Evolutionary conservation across 805 yeast genomes (phyloP).

Genomic region (Saturnispora dispora): DNA sequence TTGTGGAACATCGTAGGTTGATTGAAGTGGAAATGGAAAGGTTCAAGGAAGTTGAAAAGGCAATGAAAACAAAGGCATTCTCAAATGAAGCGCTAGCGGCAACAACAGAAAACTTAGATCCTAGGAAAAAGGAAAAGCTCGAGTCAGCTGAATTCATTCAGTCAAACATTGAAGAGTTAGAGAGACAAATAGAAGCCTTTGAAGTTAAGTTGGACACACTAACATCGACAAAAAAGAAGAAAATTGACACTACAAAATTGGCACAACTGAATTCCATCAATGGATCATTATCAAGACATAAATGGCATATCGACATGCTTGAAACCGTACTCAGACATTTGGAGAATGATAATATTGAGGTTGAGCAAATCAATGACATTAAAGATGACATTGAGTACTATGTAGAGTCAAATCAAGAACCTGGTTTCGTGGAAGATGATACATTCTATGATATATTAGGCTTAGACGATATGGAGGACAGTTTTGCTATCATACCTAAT

Average conservation of each 20-base stretch:
- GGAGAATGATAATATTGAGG: conserved; percentile 69
- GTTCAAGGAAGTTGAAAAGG: conserved; percentile 50
- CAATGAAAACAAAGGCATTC: conserved; percentile 47
- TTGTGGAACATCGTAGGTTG: conserved; percentile 36
- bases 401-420: conserved; percentile 88
- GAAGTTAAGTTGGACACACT: conserved; percentile 62
- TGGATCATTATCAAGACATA: conserved; percentile 61
- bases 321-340: conserved; percentile 69
- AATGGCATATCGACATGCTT: conserved; percentile 67
- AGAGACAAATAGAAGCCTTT: conserved; percentile 65
- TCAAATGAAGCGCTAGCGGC: conserved; percentile 48
- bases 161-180: conserved; percentile 65
- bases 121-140: conserved; percentile 57
- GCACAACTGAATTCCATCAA: conserved; percentile 49
- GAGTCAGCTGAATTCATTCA: conserved; percentile 67
- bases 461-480: conserved; percentile 38
- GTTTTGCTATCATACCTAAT: conserved; percentile 6
- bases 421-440: conserved; percentile 90
- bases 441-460: conserved; percentile 85
- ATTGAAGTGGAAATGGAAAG: conserved; percentile 48
- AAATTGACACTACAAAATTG: conserved; percentile 32
- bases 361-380: conserved; percentile 64
- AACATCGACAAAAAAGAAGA: conserved; percentile 35
- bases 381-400: conserved; percentile 89
- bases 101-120: conserved; percentile 18